Evolutionary conservation across 2,329 filamentous ascomycete genomes (phyloP).

Genomic region (Botrytis aclada): DNA sequence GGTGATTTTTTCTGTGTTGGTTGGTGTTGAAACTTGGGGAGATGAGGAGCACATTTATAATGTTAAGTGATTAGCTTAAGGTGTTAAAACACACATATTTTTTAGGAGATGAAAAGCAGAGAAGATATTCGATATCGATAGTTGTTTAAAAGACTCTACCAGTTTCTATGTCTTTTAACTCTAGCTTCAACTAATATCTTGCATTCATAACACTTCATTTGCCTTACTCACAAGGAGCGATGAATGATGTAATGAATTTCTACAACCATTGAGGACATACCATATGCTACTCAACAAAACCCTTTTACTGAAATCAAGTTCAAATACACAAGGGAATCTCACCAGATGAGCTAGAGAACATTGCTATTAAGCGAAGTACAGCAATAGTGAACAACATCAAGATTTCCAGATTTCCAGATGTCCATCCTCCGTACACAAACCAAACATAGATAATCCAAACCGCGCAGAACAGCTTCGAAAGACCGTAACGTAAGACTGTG

Average conservation of each 20-base stretch:
- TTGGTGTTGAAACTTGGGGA: background rate
- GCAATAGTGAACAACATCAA: background rate
- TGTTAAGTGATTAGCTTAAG: background rate
- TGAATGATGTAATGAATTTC: background rate
- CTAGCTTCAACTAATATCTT: background rate
- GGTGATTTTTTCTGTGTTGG: background rate
- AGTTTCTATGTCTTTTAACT: background rate
- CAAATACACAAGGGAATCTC: background rate
- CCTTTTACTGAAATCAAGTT: background rate
- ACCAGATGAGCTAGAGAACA: background rate
- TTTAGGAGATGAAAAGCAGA: background rate
- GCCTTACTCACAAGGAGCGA: background rate
- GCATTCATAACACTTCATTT: background rate
- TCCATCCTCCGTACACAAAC: too few relatives aligned
- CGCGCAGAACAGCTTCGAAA: accelerated
- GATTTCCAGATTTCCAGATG: too few relatives aligned
- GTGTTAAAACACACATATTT: background rate
- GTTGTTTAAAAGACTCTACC: background rate
- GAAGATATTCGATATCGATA: background rate
- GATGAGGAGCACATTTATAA: background rate
- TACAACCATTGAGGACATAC: background rate
- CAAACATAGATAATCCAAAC: background rate
- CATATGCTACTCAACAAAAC: background rate
- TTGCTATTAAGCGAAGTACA: background rate
- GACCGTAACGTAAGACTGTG: background rate